phyloP scores from a whole-genome alignment of 768 basidiomycete species.

The Chalciporus piperatus region DNA sequence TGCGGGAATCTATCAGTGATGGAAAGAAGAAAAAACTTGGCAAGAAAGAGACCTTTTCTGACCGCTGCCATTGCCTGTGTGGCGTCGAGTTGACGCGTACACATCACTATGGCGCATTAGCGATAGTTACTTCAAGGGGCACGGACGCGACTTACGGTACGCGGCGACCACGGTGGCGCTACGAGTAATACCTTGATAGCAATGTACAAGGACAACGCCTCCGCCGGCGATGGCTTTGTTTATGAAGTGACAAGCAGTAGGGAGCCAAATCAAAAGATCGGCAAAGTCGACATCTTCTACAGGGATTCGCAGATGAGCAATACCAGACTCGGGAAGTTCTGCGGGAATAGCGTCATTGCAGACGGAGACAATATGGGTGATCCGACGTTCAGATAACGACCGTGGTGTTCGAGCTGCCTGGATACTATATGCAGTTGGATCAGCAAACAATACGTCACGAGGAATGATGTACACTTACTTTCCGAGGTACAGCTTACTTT shows the following conservation, averaged over 20 bases:
- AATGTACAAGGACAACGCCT: slow-evolving; percentile 65
- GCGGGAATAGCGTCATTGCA: slow-evolving; percentile 71
- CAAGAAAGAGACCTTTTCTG: slow-evolving; percentile 47
- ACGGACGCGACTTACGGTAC: slow-evolving; percentile 51
- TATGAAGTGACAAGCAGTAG: slow-evolving; percentile 65
- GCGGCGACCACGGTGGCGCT: slow-evolving; percentile 72
- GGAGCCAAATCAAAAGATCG: slow-evolving; percentile 64
- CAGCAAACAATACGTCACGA: slow-evolving; percentile 37
- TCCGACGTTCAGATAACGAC: slow-evolving; percentile 67
- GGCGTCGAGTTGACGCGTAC: slow-evolving; percentile 50
- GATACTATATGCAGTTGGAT: slow-evolving; percentile 51
- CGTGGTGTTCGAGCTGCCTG: slow-evolving; percentile 69
- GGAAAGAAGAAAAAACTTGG: slow-evolving; percentile 2
- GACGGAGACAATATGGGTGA: slow-evolving; percentile 79
- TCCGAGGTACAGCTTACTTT: slow-evolving; percentile 65
- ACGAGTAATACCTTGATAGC: slow-evolving; percentile 62
- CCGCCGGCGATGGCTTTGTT: slow-evolving; percentile 55
- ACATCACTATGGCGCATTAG: slow-evolving; percentile 55
- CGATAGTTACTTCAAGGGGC: slow-evolving; percentile 1
- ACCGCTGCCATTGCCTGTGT: slow-evolving; percentile 61
- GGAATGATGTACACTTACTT: slow-evolving; percentile 50
- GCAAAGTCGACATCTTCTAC: slow-evolving; percentile 70
- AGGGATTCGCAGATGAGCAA: slow-evolving; percentile 66
- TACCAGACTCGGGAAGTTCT: slow-evolving; percentile 66
- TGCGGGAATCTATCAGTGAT: not conserved